Evolutionary conservation across 768 basidiomycete genomes (phyloP), one percentile per base, ranked within the genome.

Genomic region (Mycena olivaceomarginata): DNA sequence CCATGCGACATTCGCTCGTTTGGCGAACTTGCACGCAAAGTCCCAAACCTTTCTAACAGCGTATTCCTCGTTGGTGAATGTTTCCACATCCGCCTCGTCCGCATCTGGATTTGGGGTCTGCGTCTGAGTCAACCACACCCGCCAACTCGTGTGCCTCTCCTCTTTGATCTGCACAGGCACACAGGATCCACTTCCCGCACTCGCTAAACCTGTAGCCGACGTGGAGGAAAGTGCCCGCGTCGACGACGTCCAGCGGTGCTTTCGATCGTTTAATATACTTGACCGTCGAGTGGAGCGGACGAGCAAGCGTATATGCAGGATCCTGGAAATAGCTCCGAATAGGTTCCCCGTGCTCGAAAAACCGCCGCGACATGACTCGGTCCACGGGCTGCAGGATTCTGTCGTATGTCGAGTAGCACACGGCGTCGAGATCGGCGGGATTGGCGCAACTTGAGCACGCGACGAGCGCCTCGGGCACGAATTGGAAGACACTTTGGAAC

Each of bases 1-100:
- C 96, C 96, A 97, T 82, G 97, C 95, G 25, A 96, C 86, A 81
- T 92, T 92, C 13, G 93, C 93, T 76, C 88, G 91, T 80, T 88
- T 89, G 13, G 93, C 92, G 80, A 94, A 91, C 46, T 90, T 88
- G 70, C 90, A 82, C 0, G 89, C 90, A 83, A 97, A 95, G 16
- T 89, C 88, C 95, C 96, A 96, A 9, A 97, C 88, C 74, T 91
- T 92, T 65, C 84, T 86, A 4, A 93, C 89, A 5, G 91, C 84
- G 75, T 91, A 91, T 16, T 85, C 84, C 75, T 92, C 91, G 25
- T 89, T 87, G 39, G 83, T 80, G 6, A 82, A 69, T 60, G 51
- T 72, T 72, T 84, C 86, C 18, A 71, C 80, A 22, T 85, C 86
- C 15, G 77, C 82, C 22, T 85, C 83, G 18, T 80, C 80, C 25